Evolutionary conservation across 768 basidiomycete species (phyloP).

Genomic region (Leucosporidium scottii): DNA sequence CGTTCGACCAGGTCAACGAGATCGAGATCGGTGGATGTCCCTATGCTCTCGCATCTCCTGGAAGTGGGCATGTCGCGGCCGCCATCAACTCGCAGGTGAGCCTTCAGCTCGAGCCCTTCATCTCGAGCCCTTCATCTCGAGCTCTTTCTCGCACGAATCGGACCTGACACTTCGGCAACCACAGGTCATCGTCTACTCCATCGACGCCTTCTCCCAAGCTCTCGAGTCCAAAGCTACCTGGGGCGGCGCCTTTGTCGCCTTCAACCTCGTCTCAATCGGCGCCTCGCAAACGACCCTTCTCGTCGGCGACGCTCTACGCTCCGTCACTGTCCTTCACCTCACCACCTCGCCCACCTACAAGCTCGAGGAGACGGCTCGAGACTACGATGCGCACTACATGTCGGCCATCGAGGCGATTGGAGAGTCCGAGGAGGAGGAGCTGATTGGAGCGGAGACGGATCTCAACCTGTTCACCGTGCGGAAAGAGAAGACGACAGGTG

Average conservation of each 20-base stretch:
- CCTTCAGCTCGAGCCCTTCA: background rate
- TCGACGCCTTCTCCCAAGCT: conserved; percentile 36
- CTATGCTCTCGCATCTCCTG: conserved; percentile 50
- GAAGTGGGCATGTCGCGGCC: conserved; percentile 6
- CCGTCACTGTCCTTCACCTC: conserved; percentile 62
- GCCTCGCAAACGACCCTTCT: conserved; percentile 44
- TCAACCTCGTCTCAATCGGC: conserved; percentile 53
- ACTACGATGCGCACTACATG: conserved; percentile 71
- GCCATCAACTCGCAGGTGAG: conserved; percentile 29
- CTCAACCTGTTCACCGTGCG: conserved; percentile 29
- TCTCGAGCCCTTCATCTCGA: background rate
- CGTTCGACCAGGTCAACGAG: conserved; percentile 37
- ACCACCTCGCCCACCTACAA: conserved; percentile 33
- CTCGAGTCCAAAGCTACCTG: conserved; percentile 54
- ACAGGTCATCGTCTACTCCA: conserved; percentile 6
- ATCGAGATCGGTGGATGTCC: conserved; percentile 57
- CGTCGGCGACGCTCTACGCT: conserved; percentile 73
- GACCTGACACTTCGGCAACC: background rate
- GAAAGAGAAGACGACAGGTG: conserved; percentile 2
- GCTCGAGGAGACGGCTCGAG: conserved; percentile 57
- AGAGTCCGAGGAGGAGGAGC: conserved; percentile 12
- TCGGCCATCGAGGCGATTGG: conserved; percentile 50
- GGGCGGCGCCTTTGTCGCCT: conserved; percentile 77
- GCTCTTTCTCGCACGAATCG: too few relatives aligned
- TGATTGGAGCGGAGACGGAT: conserved; percentile 71